Percentiles rank a stretch among this genome's conserved stretches.
phyloP scores from a whole-genome alignment of 768 basidiomycete species.

The Tricholoma hemisulphureum region DNA sequence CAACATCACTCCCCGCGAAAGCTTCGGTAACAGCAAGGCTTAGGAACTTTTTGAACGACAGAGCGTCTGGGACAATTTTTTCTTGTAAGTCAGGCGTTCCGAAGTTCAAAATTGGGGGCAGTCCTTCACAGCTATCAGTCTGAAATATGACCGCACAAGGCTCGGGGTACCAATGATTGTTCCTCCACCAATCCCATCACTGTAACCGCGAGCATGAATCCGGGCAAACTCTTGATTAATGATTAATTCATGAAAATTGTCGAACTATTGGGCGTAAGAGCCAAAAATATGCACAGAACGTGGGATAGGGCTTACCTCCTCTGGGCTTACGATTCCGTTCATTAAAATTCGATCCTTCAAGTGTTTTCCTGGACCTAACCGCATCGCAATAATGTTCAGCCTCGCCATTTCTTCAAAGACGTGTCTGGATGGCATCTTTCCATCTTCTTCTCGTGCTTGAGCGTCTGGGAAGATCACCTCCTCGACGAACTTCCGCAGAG shows the following conservation, averaged over 20 bases:
- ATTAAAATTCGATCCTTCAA: conserved; percentile 74
- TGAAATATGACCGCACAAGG: neutral
- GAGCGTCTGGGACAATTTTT: conserved; percentile 55
- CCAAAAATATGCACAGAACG: no score
- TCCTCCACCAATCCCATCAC: conserved; percentile 65
- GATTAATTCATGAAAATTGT: conserved; percentile 83
- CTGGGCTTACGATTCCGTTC: conserved; percentile 71
- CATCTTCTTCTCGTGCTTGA: conserved; percentile 70
- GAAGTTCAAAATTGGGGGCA: conserved; percentile 81
- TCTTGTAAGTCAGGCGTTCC: conserved; percentile 63
- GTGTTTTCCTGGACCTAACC: conserved; percentile 84
- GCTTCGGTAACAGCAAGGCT: conserved; percentile 84
- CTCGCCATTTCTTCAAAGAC: conserved; percentile 71
- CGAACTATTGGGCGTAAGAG: conserved; percentile 42
- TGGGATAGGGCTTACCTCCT: conserved; percentile 48
- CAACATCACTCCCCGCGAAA: conserved; percentile 76
- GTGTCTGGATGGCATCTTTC: conserved; percentile 68
- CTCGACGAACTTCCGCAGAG: conserved; percentile 69
- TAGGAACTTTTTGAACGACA: conserved; percentile 67
- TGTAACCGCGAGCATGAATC: conserved; percentile 71
- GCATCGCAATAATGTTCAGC: conserved; percentile 57
- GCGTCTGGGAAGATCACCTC: conserved; percentile 58
- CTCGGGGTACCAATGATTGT: conserved; percentile 31
- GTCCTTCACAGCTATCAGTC: conserved; percentile 31
- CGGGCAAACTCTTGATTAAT: conserved; percentile 69